These are phyloP conservation scores for Saccharomyces hybrid DNA, from an alignment of 1,139 yeast species.

Conservation along the genomic window DNA sequence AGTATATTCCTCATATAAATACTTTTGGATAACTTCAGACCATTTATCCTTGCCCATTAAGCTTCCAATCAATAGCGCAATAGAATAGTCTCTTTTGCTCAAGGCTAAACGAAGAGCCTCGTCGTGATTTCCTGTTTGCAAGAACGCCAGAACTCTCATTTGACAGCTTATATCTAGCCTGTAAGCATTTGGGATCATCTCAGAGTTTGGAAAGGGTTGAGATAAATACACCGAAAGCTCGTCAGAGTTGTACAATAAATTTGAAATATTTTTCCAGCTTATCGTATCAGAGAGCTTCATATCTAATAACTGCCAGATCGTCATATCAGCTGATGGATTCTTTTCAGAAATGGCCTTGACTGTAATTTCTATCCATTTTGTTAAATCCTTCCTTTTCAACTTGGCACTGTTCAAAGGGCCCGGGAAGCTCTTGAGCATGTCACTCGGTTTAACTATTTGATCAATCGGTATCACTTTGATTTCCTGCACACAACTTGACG, in stretches of 20 bases:
- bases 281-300: constrained; percentile 18
- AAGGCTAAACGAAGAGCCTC: constrained; percentile 61
- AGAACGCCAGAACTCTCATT: constrained; percentile 23
- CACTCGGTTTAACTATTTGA: constrained; percentile 27
- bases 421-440: constrained; percentile 32
- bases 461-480: constrained; percentile 34
- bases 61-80: constrained; percentile 66
- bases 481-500: constrained; percentile 17
- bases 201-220: constrained; percentile 14
- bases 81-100: constrained; percentile 64
- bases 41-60: constrained; percentile 57
- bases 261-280: constrained; percentile 22
- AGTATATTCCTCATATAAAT: constrained; percentile 39
- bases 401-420: constrained; percentile 27
- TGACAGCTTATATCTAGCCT: constrained; percentile 23
- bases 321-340: constrained; percentile 9
- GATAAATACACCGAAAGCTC: constrained; percentile 21
- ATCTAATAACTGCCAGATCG: constrained; percentile 20
- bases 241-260: constrained; percentile 26
- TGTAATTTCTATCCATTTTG: constrained; percentile 25
- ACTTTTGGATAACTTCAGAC: constrained; percentile 48
- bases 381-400: constrained; percentile 24
- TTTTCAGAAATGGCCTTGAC: constrained; percentile 8
- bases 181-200: constrained; percentile 15
- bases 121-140: constrained; percentile 59